Evolutionary conservation across 805 yeast species (phyloP).

Genomic region (Candida palmyrensis): DNA sequence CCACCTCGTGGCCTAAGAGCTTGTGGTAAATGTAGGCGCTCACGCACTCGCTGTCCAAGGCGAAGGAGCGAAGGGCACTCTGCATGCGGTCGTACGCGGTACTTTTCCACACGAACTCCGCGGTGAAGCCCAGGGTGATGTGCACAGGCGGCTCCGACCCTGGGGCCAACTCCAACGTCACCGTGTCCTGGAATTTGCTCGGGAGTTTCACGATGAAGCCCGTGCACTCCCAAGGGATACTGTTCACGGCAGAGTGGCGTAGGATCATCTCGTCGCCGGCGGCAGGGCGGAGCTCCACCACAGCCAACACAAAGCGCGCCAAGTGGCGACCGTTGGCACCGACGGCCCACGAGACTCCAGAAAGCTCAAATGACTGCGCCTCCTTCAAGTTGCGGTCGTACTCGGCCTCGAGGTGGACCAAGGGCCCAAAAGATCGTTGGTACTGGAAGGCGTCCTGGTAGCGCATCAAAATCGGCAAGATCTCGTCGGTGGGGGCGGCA

Average conservation of each 20-base stretch:
- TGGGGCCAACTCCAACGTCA: conserved; percentile 62
- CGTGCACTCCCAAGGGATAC: conserved; percentile 62
- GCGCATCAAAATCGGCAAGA: conserved; percentile 68
- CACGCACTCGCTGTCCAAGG: conserved; percentile 61
- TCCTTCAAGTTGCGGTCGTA: conserved; percentile 71
- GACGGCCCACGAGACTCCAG: conserved; percentile 68
- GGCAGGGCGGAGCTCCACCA: conserved; percentile 69
- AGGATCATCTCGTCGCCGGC: conserved; percentile 81
- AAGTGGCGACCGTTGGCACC: conserved; percentile 61
- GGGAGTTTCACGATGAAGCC: conserved; percentile 77
- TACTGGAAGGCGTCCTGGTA: conserved; percentile 82
- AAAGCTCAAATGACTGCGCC: conserved; percentile 68
- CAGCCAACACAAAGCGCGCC: conserved; percentile 65
- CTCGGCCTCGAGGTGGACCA: conserved; percentile 77
- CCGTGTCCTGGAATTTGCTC: conserved; percentile 56
- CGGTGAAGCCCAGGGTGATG: conserved; percentile 62
- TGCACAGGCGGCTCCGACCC: conserved; percentile 51
- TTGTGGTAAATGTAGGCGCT: conserved; percentile 72
- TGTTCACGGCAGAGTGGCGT: conserved; percentile 33
- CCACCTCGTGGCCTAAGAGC: conserved; percentile 75
- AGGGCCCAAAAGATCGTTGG: conserved; percentile 79
- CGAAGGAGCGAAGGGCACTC: conserved; percentile 66
- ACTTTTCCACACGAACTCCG: conserved; percentile 88
- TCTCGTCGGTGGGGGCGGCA: conserved; percentile 47
- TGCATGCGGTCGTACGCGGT: conserved; percentile 82